These are phyloP conservation scores for Gigaspora rosea DNA, from an alignment of 192 early-diverging fungal genomes.

Conservation along the genomic window DNA sequence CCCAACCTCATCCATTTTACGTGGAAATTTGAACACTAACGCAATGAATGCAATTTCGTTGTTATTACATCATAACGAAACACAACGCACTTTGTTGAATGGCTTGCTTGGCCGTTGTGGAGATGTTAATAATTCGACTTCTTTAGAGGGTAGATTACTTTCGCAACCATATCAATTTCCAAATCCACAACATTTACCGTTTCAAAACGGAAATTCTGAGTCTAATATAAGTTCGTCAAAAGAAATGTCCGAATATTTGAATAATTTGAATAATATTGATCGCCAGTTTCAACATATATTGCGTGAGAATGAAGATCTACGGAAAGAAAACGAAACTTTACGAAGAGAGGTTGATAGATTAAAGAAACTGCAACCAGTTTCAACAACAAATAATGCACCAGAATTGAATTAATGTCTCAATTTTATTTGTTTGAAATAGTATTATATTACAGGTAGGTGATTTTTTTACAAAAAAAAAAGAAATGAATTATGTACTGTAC, in stretches of 20 bases:
- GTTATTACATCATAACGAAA: conserved; percentile 53
- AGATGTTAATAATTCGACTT: background rate
- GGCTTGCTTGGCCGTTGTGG: conserved; percentile 40
- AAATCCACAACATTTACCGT: background rate
- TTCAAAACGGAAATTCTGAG: background rate
- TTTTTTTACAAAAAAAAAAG: no score
- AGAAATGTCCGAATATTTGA: background rate
- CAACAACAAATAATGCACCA: background rate
- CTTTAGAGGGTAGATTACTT: background rate
- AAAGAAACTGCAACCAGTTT: background rate
- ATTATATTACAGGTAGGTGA: no score
- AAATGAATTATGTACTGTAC: no score
- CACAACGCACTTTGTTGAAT: conserved; percentile 40
- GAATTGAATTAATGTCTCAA: no score
- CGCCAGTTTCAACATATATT: conserved; percentile 34
- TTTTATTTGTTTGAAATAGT: no score
- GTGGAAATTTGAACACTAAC: conserved; percentile 36
- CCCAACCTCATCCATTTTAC: conserved; percentile 39
- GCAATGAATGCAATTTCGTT: conserved; percentile 36
- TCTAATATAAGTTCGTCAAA: background rate
- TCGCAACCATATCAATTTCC: background rate
- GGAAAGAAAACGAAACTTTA: conserved; percentile 37
- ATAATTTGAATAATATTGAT: conserved; percentile 26
- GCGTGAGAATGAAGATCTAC: conserved; percentile 38
- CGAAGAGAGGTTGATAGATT: conserved; percentile 37